A percentile compares a stretch with the other conserved stretches of the same genome.
These are phyloP conservation scores for Talaromyces sp. DNA, from an alignment of 2,329 filamentous ascomycete species.

Conservation along the genomic window DNA sequence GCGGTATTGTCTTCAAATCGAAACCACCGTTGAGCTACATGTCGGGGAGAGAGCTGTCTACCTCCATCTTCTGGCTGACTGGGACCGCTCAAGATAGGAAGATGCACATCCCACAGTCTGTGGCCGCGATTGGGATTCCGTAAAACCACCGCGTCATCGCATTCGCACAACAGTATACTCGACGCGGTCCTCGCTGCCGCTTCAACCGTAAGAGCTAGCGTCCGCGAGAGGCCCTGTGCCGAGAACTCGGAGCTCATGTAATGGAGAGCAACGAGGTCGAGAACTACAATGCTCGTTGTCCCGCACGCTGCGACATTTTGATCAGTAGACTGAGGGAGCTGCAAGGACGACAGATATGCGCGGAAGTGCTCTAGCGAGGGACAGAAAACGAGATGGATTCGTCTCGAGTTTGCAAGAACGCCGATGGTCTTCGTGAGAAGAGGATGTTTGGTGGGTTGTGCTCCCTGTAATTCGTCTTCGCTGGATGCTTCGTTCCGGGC, in stretches of 20 bases:
- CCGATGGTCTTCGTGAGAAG: slow-evolving; percentile 62
- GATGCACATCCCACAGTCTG: slow-evolving; percentile 43
- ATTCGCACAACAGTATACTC: slow-evolving; percentile 38
- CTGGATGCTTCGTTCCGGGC: background rate
- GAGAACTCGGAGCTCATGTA: slow-evolving; percentile 41
- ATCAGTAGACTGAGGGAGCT: background rate
- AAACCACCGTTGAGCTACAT: slow-evolving; percentile 63
- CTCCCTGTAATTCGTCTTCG: background rate
- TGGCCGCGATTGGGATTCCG: slow-evolving; percentile 23
- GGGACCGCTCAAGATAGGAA: slow-evolving; percentile 60
- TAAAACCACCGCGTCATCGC: slow-evolving; percentile 25
- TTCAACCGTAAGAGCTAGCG: slow-evolving; percentile 36
- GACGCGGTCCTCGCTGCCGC: slow-evolving; percentile 23
- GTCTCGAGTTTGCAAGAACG: slow-evolving; percentile 62
- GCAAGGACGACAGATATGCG: slow-evolving; percentile 59
- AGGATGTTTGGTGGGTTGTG: slow-evolving; percentile 16
- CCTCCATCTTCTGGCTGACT: slow-evolving; percentile 49
- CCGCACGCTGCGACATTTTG: background rate
- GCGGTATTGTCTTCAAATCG: slow-evolving; percentile 40
- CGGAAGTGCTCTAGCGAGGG: slow-evolving; percentile 72
- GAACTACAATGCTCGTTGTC: slow-evolving; percentile 31
- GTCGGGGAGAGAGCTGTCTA: slow-evolving; percentile 52
- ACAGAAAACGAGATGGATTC: slow-evolving; percentile 66
- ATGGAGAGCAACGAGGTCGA: slow-evolving; percentile 39
- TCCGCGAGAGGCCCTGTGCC: slow-evolving; percentile 43